Evolutionary conservation across 1,284 basidiomycete species (phyloP), one percentile per base, ranked within the genome.

Genomic region (Papiliotrema terrestris): DNA sequence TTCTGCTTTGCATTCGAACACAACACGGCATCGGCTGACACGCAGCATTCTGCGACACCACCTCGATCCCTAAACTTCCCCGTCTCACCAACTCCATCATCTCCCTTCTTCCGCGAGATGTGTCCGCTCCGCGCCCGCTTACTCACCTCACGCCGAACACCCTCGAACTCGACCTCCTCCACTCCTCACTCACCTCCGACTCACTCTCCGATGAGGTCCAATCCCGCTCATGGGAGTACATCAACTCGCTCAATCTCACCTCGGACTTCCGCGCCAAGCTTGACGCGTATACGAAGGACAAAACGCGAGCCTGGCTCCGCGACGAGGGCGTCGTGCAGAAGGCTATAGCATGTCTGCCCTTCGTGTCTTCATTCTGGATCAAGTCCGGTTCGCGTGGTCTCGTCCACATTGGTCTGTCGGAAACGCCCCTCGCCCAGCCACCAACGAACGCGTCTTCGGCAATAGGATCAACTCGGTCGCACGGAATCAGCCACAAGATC

Each of bases 121-220:
- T 54, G 19, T 19, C 49, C 63, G 38, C 25, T 41, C 51, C 52
- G 15, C 64, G 58, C 1, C 71, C 75, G 0, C 78, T 92, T 38
- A 78, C 84, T 3, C 89, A 85, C 62, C 80, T 84, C 39, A 86
- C 90, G 0, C 91, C 92, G 0, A 95, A 95, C 73, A 69, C 86
- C 15, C 75, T 87, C 25, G 92, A 95, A 72, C 81, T 95, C 19
- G 74, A 78, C 15, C 80, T 83, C 14, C 77, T 95, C 54, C 87
- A 88, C 70, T 77, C 80, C 15, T 46, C 57, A 2, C 26, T 69
- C 11, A 47, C 57, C 17, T 42, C 52, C 25, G 25, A 38, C 9
- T 22, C 42, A 45, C 1, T 37, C 38, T 9, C 52, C 37, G 32
- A 35, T 15, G 25, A 52, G 8, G 11, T 37, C 3, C 43, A 54